phyloP scores from a whole-genome alignment of 352 stramenopile species.

The Phytophthora litchii region DNA sequence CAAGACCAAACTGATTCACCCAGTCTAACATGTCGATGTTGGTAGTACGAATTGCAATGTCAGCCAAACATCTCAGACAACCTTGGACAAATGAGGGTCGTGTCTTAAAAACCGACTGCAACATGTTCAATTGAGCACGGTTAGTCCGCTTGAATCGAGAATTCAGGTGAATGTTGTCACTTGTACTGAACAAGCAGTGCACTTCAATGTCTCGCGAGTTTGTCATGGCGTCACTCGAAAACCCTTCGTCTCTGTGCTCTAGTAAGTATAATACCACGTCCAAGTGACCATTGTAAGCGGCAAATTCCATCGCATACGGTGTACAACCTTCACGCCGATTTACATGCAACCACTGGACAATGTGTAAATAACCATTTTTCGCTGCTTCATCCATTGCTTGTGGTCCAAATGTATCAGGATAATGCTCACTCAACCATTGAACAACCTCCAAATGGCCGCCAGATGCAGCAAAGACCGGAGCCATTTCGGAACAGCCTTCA shows the following conservation, averaged over 20 bases:
- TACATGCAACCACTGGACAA: not conserved
- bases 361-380: not conserved
- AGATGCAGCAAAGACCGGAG: not conserved
- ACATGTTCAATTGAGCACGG: not conserved
- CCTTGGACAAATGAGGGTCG: not conserved
- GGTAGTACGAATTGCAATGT: not conserved
- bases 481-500: not conserved
- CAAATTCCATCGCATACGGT: not conserved
- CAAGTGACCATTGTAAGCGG: not conserved
- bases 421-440: not conserved
- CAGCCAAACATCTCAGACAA: not conserved
- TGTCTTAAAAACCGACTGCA: not conserved
- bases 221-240: not conserved
- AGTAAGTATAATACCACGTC: not conserved
- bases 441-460: not conserved
- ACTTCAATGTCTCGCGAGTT: not conserved
- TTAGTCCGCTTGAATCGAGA: not conserved
- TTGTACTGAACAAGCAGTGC: not conserved
- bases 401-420: not conserved
- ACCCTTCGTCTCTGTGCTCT: not conserved
- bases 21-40: slow-evolving; percentile 8
- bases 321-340: not conserved
- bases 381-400: not conserved
- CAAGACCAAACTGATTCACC: not conserved
- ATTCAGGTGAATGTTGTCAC: not conserved